Conservation (phyloP, 169 alveolate genomes). For the Perkinsus chesapeaki region DNA sequence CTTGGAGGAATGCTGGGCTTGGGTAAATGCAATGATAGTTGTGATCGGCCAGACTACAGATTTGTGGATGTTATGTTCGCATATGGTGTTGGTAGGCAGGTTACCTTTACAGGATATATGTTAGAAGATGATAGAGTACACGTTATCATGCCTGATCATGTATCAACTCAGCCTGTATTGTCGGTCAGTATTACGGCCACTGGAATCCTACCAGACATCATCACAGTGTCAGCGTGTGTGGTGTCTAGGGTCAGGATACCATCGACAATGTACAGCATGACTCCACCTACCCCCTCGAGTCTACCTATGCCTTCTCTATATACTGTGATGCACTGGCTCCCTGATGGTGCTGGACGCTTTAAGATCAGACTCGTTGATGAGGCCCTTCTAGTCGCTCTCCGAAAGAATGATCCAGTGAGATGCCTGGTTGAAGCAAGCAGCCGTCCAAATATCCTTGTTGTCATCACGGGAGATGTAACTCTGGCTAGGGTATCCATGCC, state of each 20-base stretch:
- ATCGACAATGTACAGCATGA: background rate
- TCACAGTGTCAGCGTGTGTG: background rate
- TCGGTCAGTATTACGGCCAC: background rate
- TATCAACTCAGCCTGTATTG: background rate
- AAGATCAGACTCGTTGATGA: too few species aligned
- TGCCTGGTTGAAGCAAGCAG: background rate
- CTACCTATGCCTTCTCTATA: background rate
- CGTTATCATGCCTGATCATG: background rate
- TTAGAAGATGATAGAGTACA: background rate
- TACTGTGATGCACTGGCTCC: background rate
- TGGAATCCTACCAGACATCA: background rate
- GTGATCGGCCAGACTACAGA: background rate
- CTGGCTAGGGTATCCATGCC: background rate
- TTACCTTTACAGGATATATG: background rate
- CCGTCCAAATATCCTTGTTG: background rate
- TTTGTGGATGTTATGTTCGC: background rate
- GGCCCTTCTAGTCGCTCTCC: too few species aligned
- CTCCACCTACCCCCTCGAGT: background rate
- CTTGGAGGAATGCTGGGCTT: background rate
- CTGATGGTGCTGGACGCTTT: background rate
- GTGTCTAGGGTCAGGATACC: background rate
- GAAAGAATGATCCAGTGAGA: background rate
- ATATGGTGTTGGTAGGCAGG: background rate
- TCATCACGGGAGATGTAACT: background rate
- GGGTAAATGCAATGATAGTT: background rate